A percentile compares a stretch with the other conserved stretches of the same genome.
phyloP scores from a whole-genome alignment of 441 rosid species.

The Jatropha podagrica region DNA sequence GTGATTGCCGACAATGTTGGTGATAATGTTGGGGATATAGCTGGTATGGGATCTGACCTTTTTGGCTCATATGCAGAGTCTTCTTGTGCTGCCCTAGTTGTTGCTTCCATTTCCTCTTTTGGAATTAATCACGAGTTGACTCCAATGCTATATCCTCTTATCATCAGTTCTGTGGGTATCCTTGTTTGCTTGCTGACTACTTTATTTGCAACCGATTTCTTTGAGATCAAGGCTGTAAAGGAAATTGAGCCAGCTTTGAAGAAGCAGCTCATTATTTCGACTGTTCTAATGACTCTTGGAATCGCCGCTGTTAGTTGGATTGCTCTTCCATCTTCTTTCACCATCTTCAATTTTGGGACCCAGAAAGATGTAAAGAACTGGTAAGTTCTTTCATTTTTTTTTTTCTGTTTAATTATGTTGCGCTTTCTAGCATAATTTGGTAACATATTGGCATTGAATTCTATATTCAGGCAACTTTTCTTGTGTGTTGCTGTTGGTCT shows the following conservation, averaged over 20 bases:
- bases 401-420: neutral
- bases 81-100: slow-evolving; percentile 87
- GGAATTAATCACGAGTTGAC: slow-evolving; percentile 81
- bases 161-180: slow-evolving; percentile 83
- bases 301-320: slow-evolving; percentile 73
- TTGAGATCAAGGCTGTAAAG: slow-evolving; percentile 40
- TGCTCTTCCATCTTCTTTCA: slow-evolving; percentile 81
- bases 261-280: slow-evolving; percentile 63
- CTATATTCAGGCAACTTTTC: slow-evolving; percentile 69
- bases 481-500: slow-evolving; percentile 91
- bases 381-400: slow-evolving; percentile 33
- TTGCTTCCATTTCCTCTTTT: slow-evolving; percentile 93
- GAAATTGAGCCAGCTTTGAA: slow-evolving; percentile 6
- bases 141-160: slow-evolving; percentile 77
- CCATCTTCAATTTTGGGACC: slow-evolving; percentile 79
- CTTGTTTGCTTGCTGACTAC: slow-evolving; percentile 83
- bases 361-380: slow-evolving; percentile 87
- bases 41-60: slow-evolving; percentile 98
- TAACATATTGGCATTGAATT: slow-evolving; percentile 13
- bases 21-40: slow-evolving; percentile 96
- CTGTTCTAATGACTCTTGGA: slow-evolving; percentile 73
- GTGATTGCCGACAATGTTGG: slow-evolving; percentile 96
- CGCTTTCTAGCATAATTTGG: neutral
- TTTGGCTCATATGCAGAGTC: slow-evolving; percentile 95
- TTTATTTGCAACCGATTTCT: slow-evolving; percentile 79